Percentiles rank a stretch among this genome's conserved stretches.
Evolutionary conservation across 2,329 filamentous ascomycete genomes (phyloP).

Genomic region (Alternaria ethzedia): DNA sequence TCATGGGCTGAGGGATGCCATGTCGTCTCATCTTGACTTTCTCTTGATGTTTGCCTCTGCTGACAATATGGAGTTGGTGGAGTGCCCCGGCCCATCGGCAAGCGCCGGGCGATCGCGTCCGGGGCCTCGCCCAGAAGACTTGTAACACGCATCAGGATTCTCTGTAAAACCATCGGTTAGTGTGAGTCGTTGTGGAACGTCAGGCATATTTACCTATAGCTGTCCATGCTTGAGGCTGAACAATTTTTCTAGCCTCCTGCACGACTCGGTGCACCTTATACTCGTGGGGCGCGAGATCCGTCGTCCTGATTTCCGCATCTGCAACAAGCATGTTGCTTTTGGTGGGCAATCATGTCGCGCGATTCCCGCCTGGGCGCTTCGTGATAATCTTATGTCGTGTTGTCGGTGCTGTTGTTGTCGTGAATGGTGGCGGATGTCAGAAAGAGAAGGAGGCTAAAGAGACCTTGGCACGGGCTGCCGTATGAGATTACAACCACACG

Average conservation of each 20-base stretch:
- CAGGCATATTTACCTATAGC: constrained; percentile 6
- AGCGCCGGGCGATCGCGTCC: constrained; percentile 13
- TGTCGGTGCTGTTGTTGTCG: constrained; percentile 8
- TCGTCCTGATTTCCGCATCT: neutral
- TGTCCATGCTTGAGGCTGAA: neutral
- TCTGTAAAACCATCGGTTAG: constrained; percentile 11
- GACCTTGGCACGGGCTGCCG: constrained; percentile 23
- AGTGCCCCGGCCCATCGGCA: constrained; percentile 17
- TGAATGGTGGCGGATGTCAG: constrained; percentile 24
- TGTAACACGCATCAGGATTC: constrained; percentile 5
- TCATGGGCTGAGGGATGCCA: neutral
- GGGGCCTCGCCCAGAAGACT: constrained; percentile 12
- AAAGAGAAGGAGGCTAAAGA: constrained; percentile 62
- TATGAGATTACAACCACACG: constrained; percentile 11
- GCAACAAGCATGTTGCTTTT: neutral
- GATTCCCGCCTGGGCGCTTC: neutral
- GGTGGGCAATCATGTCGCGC: neutral
- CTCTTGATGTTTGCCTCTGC: constrained; percentile 12
- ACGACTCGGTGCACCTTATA: neutral
- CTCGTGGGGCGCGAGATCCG: neutral
- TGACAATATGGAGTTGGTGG: constrained; percentile 5
- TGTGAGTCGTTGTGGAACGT: neutral
- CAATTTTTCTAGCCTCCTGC: neutral
- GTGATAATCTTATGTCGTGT: neutral
- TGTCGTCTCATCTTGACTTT: constrained; percentile 8